phyloP scores from a whole-genome alignment of 2,329 filamentous ascomycete genomes.

The Fusarium concolor region DNA sequence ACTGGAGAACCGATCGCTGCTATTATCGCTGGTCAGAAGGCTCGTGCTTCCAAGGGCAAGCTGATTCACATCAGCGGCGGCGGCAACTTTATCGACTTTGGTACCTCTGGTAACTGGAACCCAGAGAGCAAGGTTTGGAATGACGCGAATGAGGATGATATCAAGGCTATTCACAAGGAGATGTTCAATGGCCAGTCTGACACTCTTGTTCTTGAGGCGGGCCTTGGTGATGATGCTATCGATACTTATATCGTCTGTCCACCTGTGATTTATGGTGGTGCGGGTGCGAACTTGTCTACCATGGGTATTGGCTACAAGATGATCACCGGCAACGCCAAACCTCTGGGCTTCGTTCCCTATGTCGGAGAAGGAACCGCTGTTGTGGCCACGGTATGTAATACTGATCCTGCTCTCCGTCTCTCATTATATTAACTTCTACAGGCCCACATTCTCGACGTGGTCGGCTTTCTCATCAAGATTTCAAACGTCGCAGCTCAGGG shows the following conservation, averaged over 20 bases:
- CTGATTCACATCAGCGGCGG: conserved; percentile 10
- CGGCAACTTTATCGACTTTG: conserved; percentile 15
- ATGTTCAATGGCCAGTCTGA: conserved; percentile 24
- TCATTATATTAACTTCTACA: neutral
- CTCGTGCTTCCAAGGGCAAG: neutral
- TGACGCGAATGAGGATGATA: conserved; percentile 9
- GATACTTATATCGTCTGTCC: conserved; percentile 15
- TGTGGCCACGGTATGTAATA: neutral
- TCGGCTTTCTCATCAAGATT: conserved; percentile 7
- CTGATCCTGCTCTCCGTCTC: fast-evolving
- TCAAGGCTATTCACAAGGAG: conserved; percentile 14
- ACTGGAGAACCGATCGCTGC: neutral
- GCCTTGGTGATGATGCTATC: neutral
- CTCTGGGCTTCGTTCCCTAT: conserved; percentile 9
- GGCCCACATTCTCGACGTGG: conserved; percentile 1
- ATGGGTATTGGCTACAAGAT: conserved; percentile 12
- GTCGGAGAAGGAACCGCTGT: conserved; percentile 10
- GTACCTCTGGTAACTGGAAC: conserved; percentile 12
- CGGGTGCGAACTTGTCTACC: neutral
- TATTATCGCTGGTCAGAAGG: conserved; percentile 3
- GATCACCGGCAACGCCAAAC: neutral
- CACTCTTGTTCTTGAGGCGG: neutral
- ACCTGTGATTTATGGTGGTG: neutral
- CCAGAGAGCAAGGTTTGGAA: conserved; percentile 17
- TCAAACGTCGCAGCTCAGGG: neutral